Evolutionary conservation across 139 green algal genomes (phyloP).

Genomic region (Micractinium conductrix): DNA sequence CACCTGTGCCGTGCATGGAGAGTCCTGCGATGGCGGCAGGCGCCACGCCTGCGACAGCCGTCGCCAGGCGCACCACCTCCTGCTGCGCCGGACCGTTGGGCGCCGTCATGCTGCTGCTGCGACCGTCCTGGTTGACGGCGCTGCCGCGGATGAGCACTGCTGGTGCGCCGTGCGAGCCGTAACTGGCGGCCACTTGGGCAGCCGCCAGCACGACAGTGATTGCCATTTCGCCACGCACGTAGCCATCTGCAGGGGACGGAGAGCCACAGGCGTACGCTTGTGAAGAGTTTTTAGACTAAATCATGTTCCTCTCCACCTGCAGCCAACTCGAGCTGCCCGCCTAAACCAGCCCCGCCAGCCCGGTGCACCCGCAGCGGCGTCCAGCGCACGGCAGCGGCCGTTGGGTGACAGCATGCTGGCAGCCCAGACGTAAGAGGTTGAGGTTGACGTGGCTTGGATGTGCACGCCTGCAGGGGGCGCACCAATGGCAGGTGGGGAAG

Average conservation of each 20-base stretch:
- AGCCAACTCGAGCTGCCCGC: too few relatives aligned
- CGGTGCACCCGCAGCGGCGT: too few relatives aligned
- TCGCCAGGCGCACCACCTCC: constrained; percentile 68
- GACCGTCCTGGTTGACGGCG: constrained; percentile 76
- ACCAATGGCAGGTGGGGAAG: not conserved
- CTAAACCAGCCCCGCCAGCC: too few relatives aligned
- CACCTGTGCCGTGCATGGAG: constrained; percentile 80
- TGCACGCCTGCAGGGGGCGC: constrained; percentile 46
- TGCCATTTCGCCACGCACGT: constrained; percentile 71
- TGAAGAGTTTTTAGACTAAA: too few relatives aligned
- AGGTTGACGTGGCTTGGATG: constrained; percentile 50
- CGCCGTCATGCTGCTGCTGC: constrained; percentile 84
- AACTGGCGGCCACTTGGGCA: not conserved
- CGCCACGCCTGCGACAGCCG: constrained; percentile 30
- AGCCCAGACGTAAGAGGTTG: constrained; percentile 52
- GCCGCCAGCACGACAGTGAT: constrained; percentile 23
- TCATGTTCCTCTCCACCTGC: too few relatives aligned
- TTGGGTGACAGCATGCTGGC: constrained; percentile 78
- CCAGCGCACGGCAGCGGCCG: constrained; percentile 73
- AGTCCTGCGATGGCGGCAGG: constrained; percentile 25
- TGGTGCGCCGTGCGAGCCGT: not conserved
- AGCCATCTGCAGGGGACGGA: constrained; percentile 91
- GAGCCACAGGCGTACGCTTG: too few relatives aligned
- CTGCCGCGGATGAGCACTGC: constrained; percentile 28
- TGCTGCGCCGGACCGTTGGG: constrained; percentile 91